Conservation (phyloP, 164 flowering plant genomes). For the Pachysandra terminalis region DNA sequence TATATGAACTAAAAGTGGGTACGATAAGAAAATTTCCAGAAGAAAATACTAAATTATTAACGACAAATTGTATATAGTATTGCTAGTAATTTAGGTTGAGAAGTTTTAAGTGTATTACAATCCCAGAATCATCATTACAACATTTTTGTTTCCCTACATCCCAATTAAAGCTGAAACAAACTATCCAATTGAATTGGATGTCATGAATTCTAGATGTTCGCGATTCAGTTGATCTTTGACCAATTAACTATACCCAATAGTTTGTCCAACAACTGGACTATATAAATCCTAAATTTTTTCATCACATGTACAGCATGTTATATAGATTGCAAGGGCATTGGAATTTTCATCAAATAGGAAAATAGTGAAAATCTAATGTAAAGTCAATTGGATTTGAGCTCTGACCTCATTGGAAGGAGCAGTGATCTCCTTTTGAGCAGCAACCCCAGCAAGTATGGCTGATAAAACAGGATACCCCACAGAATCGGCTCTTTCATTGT, state of each 20-base stretch:
- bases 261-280: not conserved
- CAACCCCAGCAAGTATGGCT: not conserved
- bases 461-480: conserved; percentile 12
- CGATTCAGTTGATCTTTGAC: no score
- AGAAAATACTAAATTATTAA: no score
- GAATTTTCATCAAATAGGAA: not conserved
- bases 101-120: not conserved
- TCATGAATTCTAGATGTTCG: no score
- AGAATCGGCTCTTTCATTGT: conserved; percentile 6
- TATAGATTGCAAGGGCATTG: not conserved
- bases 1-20: no score
- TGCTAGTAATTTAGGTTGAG: no score
- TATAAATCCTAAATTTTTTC: not conserved
- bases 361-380: not conserved
- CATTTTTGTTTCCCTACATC: not conserved
- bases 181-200: no score
- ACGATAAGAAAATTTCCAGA: no score
- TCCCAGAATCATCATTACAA: not conserved
- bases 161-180: not conserved
- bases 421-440: conserved; percentile 7
- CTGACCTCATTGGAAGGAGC: conserved; percentile 32
- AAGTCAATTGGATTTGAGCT: not conserved
- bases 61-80: no score
- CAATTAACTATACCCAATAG: not conserved
- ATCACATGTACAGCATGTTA: not conserved